These are phyloP conservation scores for Excoecaria cochinchinensis DNA, from an alignment of 345 rosid genomes.

Conservation along the genomic window DNA sequence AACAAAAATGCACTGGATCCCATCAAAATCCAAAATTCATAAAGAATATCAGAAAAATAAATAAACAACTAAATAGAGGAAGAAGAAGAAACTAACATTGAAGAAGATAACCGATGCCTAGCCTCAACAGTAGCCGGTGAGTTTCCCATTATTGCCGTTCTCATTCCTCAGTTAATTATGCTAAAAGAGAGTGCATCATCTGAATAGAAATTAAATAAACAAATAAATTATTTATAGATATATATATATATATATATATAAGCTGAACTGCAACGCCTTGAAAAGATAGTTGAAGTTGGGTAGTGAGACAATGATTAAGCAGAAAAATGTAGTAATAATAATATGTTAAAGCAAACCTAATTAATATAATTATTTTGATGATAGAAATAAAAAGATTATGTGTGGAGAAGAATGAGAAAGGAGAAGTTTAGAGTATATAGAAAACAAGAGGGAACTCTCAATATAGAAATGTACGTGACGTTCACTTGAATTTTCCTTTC, in stretches of 20 bases:
- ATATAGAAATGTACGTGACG: conserved; percentile 35
- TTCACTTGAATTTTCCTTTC: conserved; percentile 49
- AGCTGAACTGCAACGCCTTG: no score
- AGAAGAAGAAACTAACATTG: conserved; percentile 36
- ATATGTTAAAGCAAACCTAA: neutral
- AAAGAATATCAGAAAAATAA: no score
- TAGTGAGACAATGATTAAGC: neutral
- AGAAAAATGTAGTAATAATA: neutral
- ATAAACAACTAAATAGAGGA: neutral
- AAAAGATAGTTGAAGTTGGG: neutral
- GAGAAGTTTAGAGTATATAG: conserved; percentile 17
- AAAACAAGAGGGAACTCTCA: conserved; percentile 10
- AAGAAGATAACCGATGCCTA: conserved; percentile 41
- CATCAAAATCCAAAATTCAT: no score
- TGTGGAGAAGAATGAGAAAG: neutral
- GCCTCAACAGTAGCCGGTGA: conserved; percentile 33
- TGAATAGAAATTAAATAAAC: neutral
- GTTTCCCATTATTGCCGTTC: conserved; percentile 38
- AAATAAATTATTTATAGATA: neutral
- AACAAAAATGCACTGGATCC: no score
- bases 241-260: no score
- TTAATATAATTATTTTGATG: neutral
- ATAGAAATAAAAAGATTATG: neutral
- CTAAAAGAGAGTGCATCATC: conserved; percentile 8
- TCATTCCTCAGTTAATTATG: conserved; percentile 17